Percentiles rank a stretch among this genome's conserved stretches.
These are phyloP conservation scores for Bocquillonia castaneifolia DNA, from an alignment of 441 rosid species.

Conservation along the genomic window DNA sequence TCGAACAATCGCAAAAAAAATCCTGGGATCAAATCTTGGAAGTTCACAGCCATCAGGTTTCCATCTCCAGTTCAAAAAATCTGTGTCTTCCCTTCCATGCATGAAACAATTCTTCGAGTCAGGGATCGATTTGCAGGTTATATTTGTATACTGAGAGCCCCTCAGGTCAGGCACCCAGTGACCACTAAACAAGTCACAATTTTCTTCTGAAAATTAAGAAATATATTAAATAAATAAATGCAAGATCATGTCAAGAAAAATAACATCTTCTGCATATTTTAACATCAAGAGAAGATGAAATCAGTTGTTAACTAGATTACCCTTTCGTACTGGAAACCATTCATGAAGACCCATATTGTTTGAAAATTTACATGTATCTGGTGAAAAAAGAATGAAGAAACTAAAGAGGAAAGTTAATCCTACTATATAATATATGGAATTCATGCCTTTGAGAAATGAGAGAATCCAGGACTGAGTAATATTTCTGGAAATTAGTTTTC, in stretches of 20 bases:
- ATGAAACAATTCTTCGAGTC: slow-evolving; percentile 62
- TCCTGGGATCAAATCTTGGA: slow-evolving; percentile 53
- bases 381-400: slow-evolving; percentile 12
- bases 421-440: not conserved
- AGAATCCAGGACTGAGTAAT: not conserved
- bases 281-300: not conserved
- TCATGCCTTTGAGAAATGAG: slow-evolving; percentile 4
- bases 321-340: slow-evolving; percentile 12
- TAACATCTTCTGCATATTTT: not conserved
- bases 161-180: slow-evolving; percentile 58
- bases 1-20: slow-evolving; percentile 46
- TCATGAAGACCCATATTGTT: slow-evolving; percentile 3
- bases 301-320: not conserved
- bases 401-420: slow-evolving; percentile 12
- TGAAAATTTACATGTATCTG: not conserved
- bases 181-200: slow-evolving; percentile 62
- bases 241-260: not conserved
- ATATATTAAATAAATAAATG: not conserved
- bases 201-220: slow-evolving; percentile 14
- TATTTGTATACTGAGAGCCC: slow-evolving; percentile 54
- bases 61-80: slow-evolving; percentile 84
- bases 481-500: not conserved
- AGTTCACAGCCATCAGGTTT: slow-evolving; percentile 72
- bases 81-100: slow-evolving; percentile 59
- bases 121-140: slow-evolving; percentile 61